A percentile compares a stretch with the other conserved stretches of the same genome.
Evolutionary conservation across 345 rosid genomes (phyloP).

Genomic region (Anacardium occidentale): DNA sequence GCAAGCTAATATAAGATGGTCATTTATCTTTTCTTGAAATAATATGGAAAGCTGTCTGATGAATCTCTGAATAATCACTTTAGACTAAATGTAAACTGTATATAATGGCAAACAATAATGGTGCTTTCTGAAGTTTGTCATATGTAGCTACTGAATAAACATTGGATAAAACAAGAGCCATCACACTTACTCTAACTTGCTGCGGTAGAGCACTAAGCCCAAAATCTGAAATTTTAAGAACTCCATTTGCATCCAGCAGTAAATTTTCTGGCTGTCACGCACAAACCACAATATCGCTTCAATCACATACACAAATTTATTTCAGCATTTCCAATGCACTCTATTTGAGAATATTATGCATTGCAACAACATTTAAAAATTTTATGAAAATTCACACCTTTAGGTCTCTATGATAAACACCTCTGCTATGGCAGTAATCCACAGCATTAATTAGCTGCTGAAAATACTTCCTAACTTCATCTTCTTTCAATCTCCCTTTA

Average conservation of each 20-base stretch:
- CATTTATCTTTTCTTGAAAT: slow-evolving; percentile 12
- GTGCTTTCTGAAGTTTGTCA: not conserved
- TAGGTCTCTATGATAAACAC: slow-evolving; percentile 91
- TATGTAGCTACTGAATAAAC: not conserved
- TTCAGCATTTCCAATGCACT: slow-evolving; percentile 4
- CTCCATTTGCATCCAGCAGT: slow-evolving; percentile 81
- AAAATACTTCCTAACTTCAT: slow-evolving; percentile 88
- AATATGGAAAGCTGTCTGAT: slow-evolving; percentile 8
- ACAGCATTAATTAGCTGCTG: slow-evolving; percentile 98
- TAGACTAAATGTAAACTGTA: not conserved
- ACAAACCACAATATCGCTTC: slow-evolving; percentile 15
- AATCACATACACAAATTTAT: slow-evolving; percentile 9
- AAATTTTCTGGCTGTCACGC: slow-evolving; percentile 88
- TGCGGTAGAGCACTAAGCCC: slow-evolving; percentile 98
- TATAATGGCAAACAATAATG: not conserved
- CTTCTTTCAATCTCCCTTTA: slow-evolving; percentile 91
- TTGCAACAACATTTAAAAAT: slow-evolving; percentile 1
- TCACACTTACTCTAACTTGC: slow-evolving; percentile 85
- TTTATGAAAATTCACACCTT: slow-evolving; percentile 47
- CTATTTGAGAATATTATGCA: not conserved
- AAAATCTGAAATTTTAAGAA: slow-evolving; percentile 92
- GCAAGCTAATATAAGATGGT: slow-evolving; percentile 6
- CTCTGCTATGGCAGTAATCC: slow-evolving; percentile 95
- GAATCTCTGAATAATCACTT: not conserved
- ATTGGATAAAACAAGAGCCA: not conserved